Evolutionary conservation across 2,329 filamentous ascomycete species (phyloP), one percentile per base, ranked within the genome.

Genomic region (Atkinsonella texensis): DNA sequence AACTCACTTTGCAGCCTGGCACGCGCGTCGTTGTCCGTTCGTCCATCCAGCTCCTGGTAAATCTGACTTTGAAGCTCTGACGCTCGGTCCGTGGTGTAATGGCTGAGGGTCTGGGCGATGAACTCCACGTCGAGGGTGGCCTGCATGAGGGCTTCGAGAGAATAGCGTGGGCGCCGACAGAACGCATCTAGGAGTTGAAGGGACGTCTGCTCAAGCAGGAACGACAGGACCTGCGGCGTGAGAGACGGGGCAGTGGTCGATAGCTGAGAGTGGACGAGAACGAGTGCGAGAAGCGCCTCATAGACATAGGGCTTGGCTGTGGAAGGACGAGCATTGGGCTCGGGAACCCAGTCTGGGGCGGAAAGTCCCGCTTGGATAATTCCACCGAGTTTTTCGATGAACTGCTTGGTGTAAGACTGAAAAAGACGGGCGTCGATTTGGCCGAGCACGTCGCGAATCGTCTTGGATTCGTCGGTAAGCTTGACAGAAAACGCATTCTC

Each of bases 71-170:
- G 93, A 13, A 87, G 76, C 63, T 90, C 82, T 8, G 82, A 83
- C 3, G 89, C 88, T 48, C 81, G 78, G 52, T 95, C 86, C 0
- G 88, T 93, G 0, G 88, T 93, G 67, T 94, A 98, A 59, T 90
- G 84, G 54, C 81, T 87, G 35, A 98, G 77, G 5, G 91, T 96
- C 71, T 98, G 93, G 1, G 90, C 88, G 52, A 97, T 84, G 63
- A 98, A 97, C 68, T 98, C 93, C 1, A 96, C 90, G 63, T 98
- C 93, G 1, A 98, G 80, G 0, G 93, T 98, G 1, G 94, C 94
- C 69, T 98, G 94, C 84, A 97, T 95, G 48, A 98, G 79, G 7
- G 87, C 84, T 5, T 85, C 75, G 0, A 98, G 81, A 1, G 82
- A 78, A 69, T 93, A 97, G 18, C 74, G 74, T 4, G 74, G 67